Conservation (phyloP, 768 basidiomycete species). For the Amanita rubescens region DNA sequence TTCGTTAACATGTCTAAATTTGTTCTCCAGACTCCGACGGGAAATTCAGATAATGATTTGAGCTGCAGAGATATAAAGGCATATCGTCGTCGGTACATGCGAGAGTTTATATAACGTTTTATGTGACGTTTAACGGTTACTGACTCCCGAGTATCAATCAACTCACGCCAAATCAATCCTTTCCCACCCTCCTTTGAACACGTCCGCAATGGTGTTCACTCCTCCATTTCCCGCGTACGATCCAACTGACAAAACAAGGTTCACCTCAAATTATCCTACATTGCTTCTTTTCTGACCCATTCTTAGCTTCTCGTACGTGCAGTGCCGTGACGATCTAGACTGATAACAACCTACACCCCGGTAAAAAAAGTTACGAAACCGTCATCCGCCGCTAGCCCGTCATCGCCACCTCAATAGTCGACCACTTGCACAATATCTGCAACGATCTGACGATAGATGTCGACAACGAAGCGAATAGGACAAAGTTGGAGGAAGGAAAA, state of each 20-base stretch:
- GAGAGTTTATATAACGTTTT: too few relatives aligned
- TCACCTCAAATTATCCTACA: not conserved
- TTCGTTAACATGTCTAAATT: too few relatives aligned
- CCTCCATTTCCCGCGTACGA: conserved; percentile 66
- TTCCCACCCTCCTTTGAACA: not conserved
- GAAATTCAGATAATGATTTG: too few relatives aligned
- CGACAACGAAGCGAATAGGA: conserved; percentile 21
- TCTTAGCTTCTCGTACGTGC: conserved; percentile 58
- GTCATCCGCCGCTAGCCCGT: conserved; percentile 76
- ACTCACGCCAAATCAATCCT: too few relatives aligned
- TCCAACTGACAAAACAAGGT: conserved; percentile 64
- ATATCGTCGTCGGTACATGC: too few relatives aligned
- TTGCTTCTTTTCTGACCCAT: conserved; percentile 12
- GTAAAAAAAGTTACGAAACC: conserved; percentile 69
- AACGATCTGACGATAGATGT: conserved; percentile 42
- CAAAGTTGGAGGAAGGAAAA: conserved; percentile 67
- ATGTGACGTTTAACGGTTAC: too few relatives aligned
- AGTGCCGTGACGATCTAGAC: not conserved
- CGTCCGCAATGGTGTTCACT: conserved; percentile 27
- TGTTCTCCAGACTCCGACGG: too few relatives aligned
- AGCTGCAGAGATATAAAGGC: too few relatives aligned
- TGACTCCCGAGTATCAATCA: too few relatives aligned
- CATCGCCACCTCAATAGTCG: conserved; percentile 77
- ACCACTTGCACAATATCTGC: conserved; percentile 63
- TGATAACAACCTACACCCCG: not conserved